phyloP scores from a whole-genome alignment of 768 basidiomycete genomes.

The Agrocybe pediades region DNA sequence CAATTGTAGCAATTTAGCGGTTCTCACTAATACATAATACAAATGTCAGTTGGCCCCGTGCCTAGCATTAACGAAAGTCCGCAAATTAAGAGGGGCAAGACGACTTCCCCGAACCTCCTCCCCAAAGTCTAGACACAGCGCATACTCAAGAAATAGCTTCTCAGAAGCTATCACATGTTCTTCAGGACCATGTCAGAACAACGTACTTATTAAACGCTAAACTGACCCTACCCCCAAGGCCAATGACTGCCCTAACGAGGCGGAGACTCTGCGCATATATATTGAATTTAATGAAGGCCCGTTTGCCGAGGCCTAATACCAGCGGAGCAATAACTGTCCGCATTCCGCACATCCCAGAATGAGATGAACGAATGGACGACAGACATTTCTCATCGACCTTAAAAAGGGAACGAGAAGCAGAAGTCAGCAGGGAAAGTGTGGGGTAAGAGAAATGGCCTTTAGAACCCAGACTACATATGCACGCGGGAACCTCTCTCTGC shows the following conservation, averaged over 20 bases:
- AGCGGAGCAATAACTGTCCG: background rate
- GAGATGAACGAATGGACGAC: background rate
- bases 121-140: too few species aligned
- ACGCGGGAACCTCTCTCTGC: constrained; percentile 2
- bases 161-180: background rate
- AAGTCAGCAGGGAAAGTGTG: background rate
- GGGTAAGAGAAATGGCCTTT: background rate
- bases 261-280: background rate
- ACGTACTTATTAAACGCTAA: background rate
- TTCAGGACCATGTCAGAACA: background rate
- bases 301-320: background rate
- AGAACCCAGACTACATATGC: background rate
- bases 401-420: constrained; percentile 3
- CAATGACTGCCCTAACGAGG: background rate
- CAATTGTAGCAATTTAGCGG: too few species aligned
- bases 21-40: too few species aligned
- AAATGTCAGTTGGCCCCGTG: too few species aligned
- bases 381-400: constrained; percentile 1
- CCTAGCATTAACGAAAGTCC: too few species aligned
- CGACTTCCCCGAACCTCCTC: too few species aligned
- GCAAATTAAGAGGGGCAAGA: too few species aligned
- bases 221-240: constrained; percentile 1
- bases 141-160: background rate
- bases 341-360: background rate
- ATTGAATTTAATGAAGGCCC: background rate